Evolutionary conservation across 2,329 filamentous ascomycete genomes (phyloP).

Genomic region (Endocalyx cinctus): DNA sequence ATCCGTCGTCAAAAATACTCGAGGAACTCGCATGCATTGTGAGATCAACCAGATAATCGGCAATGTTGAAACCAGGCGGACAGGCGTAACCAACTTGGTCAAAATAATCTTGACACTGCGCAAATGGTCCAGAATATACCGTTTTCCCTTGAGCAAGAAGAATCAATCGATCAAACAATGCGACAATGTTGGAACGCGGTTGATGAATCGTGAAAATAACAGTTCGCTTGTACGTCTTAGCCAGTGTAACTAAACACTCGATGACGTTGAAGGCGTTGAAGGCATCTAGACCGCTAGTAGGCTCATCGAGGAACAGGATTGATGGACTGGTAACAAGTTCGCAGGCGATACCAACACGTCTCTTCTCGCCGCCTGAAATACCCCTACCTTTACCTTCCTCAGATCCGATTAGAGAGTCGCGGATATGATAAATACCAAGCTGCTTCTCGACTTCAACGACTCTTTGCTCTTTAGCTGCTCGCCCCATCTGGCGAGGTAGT

Average conservation of each 20-base stretch:
- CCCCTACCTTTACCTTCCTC: constrained; percentile 92
- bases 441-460: constrained; percentile 94
- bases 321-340: constrained; percentile 96
- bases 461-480: constrained; percentile 80
- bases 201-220: constrained; percentile 99
- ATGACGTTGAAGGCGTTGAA: constrained; percentile 98
- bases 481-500: constrained; percentile 88
- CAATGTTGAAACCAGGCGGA: constrained; percentile 96
- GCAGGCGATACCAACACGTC: constrained; percentile 93
- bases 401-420: constrained; percentile 90
- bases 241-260: constrained; percentile 88
- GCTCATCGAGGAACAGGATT: constrained; percentile 94
- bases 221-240: constrained; percentile 94
- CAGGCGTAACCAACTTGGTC: constrained; percentile 88
- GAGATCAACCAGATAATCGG: constrained; percentile 93
- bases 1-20: constrained; percentile 55
- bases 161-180: constrained; percentile 90
- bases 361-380: constrained; percentile 95
- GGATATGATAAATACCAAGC: constrained; percentile 89
- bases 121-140: constrained; percentile 90
- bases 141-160: constrained; percentile 83
- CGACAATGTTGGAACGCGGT: constrained; percentile 95
- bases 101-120: constrained; percentile 86
- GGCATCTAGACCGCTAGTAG: constrained; percentile 91
- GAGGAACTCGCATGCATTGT: constrained; percentile 86